phyloP scores from a whole-genome alignment of 352 stramenopile species.

The Phytophthora podocarpi region DNA sequence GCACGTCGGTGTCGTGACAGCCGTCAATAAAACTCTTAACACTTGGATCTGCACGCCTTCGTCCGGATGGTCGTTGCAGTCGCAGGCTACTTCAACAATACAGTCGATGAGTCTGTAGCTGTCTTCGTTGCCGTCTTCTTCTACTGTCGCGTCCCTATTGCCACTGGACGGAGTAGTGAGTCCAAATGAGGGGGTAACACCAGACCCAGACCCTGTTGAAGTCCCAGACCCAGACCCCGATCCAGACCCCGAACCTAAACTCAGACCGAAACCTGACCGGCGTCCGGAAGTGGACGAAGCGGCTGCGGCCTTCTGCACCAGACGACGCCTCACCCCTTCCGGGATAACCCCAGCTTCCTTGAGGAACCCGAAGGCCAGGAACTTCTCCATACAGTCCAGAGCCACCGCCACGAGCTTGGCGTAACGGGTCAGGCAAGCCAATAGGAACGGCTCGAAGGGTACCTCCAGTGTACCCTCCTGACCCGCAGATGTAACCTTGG shows the following conservation, averaged over 20 bases:
- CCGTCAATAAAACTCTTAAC: constrained; percentile 91
- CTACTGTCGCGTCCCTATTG: constrained; percentile 2
- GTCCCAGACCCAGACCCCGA: neutral
- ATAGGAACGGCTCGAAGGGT: constrained; percentile 76
- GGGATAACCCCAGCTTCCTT: constrained; percentile 66
- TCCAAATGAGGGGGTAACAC: constrained; percentile 12
- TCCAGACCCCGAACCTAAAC: constrained; percentile 11
- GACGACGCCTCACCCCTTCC: constrained; percentile 60
- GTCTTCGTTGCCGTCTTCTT: constrained; percentile 30
- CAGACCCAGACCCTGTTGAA: constrained; percentile 1
- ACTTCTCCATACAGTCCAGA: constrained; percentile 92
- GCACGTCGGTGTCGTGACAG: constrained; percentile 89
- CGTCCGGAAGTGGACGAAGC: constrained; percentile 18
- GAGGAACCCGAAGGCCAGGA: constrained; percentile 89
- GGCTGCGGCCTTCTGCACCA: constrained; percentile 60
- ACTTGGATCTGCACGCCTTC: constrained; percentile 94
- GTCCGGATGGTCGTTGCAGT: constrained; percentile 91
- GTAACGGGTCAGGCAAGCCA: constrained; percentile 75
- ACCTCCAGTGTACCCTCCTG: constrained; percentile 46
- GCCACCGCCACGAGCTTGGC: constrained; percentile 79
- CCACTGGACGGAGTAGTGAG: constrained; percentile 7
- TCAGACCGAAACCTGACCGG: constrained; percentile 25
- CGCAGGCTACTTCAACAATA: constrained; percentile 89
- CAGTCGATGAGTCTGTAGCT: constrained; percentile 83
- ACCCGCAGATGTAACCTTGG: constrained; percentile 44